Percentiles rank a stretch among this genome's conserved stretches.
These are phyloP conservation scores for Rosa chinensis DNA, from an alignment of 306 rosid genomes.

Conservation along the genomic window DNA sequence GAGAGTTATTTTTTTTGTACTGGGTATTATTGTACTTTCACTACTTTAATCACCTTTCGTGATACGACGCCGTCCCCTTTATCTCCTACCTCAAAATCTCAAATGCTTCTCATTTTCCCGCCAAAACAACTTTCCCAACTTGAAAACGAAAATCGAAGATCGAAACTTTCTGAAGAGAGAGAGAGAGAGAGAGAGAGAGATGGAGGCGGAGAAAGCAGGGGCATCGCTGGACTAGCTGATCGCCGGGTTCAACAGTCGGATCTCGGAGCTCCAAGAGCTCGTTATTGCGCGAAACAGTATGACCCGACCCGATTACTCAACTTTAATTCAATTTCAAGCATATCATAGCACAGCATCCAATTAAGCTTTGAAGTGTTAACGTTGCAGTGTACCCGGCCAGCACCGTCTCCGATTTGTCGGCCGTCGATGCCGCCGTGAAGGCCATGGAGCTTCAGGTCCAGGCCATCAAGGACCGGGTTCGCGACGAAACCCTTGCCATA, in stretches of 20 bases:
- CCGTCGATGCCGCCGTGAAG: constrained; percentile 65
- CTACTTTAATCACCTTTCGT: no score
- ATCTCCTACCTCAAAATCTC: neutral
- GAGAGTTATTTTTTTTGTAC: no score
- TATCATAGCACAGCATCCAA: neutral
- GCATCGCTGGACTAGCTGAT: constrained; percentile 61
- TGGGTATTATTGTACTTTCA: no score
- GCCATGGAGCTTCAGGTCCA: constrained; percentile 89
- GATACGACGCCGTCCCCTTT: neutral
- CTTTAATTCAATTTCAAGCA: neutral
- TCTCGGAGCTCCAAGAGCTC: constrained; percentile 80
- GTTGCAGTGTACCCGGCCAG: constrained; percentile 76
- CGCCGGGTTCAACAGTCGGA: constrained; percentile 65
- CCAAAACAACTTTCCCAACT: constrained; percentile 5
- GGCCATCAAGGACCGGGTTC: constrained; percentile 73
- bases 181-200: constrained; percentile 15
- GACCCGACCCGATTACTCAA: constrained; percentile 7
- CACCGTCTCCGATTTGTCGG: constrained; percentile 67
- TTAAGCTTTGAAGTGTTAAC: neutral
- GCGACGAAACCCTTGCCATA: constrained; percentile 76
- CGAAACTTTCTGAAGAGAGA: constrained; percentile 4
- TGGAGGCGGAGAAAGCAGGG: constrained; percentile 63
- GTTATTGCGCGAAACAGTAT: constrained; percentile 84
- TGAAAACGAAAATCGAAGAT: neutral
- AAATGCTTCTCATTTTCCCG: constrained; percentile 1